Conservation (phyloP, 2,329 filamentous ascomycete species). For the Neofusicoccum cordaticola region DNA sequence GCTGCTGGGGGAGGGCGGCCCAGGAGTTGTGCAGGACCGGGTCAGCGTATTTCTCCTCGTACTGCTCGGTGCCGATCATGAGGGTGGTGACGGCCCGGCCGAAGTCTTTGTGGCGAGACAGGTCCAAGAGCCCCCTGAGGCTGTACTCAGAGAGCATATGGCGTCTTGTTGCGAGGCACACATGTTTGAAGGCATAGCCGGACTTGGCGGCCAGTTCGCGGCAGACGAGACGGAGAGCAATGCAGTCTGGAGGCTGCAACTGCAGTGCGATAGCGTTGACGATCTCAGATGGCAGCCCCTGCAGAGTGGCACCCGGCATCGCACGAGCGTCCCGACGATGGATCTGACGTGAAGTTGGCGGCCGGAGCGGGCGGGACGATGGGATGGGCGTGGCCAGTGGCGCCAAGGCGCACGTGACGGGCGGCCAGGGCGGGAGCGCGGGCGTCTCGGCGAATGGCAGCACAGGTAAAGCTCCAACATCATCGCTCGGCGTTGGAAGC, state of each 20-base stretch:
- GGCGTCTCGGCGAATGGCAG: conserved; percentile 6
- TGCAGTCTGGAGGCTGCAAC: neutral
- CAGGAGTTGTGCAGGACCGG: neutral
- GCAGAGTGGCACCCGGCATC: neutral
- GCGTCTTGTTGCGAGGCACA: neutral
- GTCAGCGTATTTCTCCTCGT: neutral
- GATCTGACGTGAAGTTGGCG: neutral
- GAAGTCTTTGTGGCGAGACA: neutral
- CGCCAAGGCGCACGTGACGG: neutral
- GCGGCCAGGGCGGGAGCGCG: neutral
- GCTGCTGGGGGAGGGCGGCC: neutral
- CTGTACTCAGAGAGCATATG: neutral
- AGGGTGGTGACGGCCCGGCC: neutral
- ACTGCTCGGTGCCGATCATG: neutral
- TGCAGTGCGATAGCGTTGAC: neutral
- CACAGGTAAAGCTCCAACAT: conserved; percentile 23
- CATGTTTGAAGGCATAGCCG: neutral
- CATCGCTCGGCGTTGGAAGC: conserved; percentile 23
- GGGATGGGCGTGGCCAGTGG: neutral
- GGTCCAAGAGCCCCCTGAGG: neutral
- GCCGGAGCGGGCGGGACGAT: neutral
- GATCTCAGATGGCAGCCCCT: neutral
- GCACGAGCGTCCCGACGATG: neutral
- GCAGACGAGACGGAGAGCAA: neutral
- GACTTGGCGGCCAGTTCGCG: neutral